Evolutionary conservation across 148 eudicot species (phyloP), one percentile per base, ranked within the genome.

Genomic region (Agrostemma githago): DNA sequence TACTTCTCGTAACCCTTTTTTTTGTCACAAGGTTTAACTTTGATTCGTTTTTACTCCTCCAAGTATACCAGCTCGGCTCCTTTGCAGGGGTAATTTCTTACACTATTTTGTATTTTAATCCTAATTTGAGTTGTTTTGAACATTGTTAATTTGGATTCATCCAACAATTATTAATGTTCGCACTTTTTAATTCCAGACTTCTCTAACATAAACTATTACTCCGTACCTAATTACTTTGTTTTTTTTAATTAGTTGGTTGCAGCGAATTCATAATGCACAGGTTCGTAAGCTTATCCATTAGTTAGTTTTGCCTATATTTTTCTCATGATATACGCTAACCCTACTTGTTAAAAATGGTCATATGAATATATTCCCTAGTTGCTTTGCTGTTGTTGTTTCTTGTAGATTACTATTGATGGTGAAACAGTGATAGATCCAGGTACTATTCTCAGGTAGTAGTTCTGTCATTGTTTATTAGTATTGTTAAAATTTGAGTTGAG

Each of bases 61-160:
- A 89, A 86, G 76, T 76, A 94, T 82, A 78, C 74, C 38, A 85
- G 72, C 69, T 94, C 98, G 42, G 98, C 97, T 82, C 97, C 98
- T 16, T 79, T 82, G 7, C 87, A 84, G 69, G 98, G 98, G 97
- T 80, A 53, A 46, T 10, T 78, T 21, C 60, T 38, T 41, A 34
- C 1, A 41, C 76, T 65, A 62, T 64, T 54, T 42, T 38, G 11
- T 6, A 17, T 61, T 69, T 39, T 9, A 11, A 43, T 56, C 21
- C 26, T 57, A 20, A 20, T 37, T 69, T 56, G 5, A 43, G 46
- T 43, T 43, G 5, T 7, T 43, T 7, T 26, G 34, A 64, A 64
- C 70, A 6, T 20, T 62, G 41, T 20, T 63, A 14, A 64, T 64
- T 64, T 57, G 19, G 3, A 15, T 57, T 17, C 20, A 57, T 57